Evolutionary conservation across 345 rosid species (phyloP).

Genomic region (Salix arbutifolia): DNA sequence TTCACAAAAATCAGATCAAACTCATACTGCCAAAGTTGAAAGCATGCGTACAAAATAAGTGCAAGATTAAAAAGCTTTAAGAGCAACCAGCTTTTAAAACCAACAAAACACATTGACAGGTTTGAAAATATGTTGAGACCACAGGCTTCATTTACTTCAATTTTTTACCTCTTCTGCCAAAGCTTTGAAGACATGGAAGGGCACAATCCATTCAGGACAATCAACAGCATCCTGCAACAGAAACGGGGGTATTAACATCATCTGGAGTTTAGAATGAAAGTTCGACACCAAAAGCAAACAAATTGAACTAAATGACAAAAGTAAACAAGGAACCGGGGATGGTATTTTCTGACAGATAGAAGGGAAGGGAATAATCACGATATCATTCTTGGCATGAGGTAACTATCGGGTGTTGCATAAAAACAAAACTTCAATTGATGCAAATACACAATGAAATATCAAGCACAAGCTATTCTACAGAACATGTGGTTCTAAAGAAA

Average conservation of each 20-base stretch:
- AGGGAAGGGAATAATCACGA: background rate
- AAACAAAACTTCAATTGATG: background rate
- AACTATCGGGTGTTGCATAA: background rate
- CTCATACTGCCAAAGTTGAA: slow-evolving; percentile 55
- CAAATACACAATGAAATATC: background rate
- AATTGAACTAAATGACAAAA: background rate
- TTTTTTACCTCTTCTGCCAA: slow-evolving; percentile 84
- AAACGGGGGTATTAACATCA: background rate
- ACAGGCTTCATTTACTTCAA: slow-evolving; percentile 2
- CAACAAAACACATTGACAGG: background rate
- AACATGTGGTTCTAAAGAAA: background rate
- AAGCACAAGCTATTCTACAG: too few relatives aligned
- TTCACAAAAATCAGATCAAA: slow-evolving; percentile 85
- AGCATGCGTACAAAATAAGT: background rate
- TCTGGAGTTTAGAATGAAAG: background rate
- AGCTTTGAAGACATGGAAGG: slow-evolving; percentile 77
- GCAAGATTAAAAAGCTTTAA: background rate
- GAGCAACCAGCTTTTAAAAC: background rate
- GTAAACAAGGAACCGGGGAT: background rate
- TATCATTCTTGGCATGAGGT: background rate
- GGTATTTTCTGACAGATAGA: background rate
- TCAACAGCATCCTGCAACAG: slow-evolving; percentile 87
- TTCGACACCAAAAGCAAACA: background rate
- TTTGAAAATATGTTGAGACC: background rate
- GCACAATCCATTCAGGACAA: slow-evolving; percentile 98